Evolutionary conservation across 306 rosid genomes (phyloP).

Genomic region (Begonia masoniana): DNA sequence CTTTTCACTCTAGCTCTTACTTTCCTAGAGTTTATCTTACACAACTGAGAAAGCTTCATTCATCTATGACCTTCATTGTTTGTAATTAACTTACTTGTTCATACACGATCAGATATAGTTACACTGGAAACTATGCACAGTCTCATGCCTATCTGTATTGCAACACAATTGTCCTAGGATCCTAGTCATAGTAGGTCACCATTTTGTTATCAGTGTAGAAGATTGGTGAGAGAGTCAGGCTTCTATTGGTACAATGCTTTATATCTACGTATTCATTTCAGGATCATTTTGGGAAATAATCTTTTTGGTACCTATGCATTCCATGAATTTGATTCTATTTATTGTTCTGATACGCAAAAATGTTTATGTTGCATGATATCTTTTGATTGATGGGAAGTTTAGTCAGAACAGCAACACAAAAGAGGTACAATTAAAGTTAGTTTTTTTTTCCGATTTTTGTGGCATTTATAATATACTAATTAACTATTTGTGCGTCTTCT

Average conservation of each 20-base stretch:
- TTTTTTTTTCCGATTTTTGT: background rate
- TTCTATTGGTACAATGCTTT: background rate
- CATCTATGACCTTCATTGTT: no score
- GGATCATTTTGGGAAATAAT: no score
- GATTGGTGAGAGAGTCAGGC: background rate
- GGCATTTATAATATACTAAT: no score
- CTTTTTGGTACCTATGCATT: background rate
- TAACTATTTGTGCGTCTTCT: no score
- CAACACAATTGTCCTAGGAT: no score
- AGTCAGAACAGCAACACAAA: conserved; percentile 72
- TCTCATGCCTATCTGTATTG: no score
- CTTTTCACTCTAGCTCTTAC: no score
- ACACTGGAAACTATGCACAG: no score
- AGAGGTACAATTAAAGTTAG: conserved; percentile 30
- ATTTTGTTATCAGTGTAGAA: background rate
- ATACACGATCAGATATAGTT: no score
- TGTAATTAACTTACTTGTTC: no score
- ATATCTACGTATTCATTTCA: background rate
- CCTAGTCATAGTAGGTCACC: background rate
- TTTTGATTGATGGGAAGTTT: conserved; percentile 26
- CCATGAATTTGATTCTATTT: conserved; percentile 3
- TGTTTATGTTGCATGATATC: conserved; percentile 28
- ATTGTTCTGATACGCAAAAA: conserved; percentile 21
- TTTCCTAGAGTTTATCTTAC: no score
- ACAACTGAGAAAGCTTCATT: no score